Conservation (phyloP, 140 eudicot genomes). For the Cichorium intybus region DNA sequence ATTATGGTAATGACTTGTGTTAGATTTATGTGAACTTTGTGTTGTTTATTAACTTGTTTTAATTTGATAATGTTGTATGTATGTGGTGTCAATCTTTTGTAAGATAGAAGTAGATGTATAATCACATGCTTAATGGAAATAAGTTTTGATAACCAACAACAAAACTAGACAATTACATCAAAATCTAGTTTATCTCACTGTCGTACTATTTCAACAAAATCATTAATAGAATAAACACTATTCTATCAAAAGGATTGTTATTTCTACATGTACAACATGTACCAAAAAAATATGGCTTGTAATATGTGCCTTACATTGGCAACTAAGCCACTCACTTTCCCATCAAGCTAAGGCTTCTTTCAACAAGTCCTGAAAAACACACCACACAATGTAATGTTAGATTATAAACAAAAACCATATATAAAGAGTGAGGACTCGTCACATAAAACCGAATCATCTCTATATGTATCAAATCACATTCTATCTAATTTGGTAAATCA, state of each 20-base stretch:
- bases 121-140: no score
- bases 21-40: conserved; percentile 32
- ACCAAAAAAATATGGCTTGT: neutral
- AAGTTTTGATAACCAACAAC: neutral
- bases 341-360: no score
- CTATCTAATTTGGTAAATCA: no score
- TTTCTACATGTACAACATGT: neutral
- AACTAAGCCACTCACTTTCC: no score
- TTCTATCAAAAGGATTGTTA: neutral
- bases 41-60: conserved; percentile 23
- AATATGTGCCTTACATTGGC: neutral
- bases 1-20: conserved; percentile 7
- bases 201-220: no score
- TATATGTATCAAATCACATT: no score
- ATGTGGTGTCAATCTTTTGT: no score
- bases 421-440: neutral
- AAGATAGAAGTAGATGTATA: no score
- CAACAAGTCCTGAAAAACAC: neutral
- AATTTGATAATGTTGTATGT: conserved; percentile 19
- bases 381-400: neutral
- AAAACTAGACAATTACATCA: neutral
- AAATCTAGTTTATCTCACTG: no score
- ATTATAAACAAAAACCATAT: no score
- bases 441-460: no score
- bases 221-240: no score